A percentile compares a stretch with the other conserved stretches of the same genome.
phyloP scores from a whole-genome alignment of 2,329 filamentous ascomycete species.

The Colletotrichum destructivum region DNA sequence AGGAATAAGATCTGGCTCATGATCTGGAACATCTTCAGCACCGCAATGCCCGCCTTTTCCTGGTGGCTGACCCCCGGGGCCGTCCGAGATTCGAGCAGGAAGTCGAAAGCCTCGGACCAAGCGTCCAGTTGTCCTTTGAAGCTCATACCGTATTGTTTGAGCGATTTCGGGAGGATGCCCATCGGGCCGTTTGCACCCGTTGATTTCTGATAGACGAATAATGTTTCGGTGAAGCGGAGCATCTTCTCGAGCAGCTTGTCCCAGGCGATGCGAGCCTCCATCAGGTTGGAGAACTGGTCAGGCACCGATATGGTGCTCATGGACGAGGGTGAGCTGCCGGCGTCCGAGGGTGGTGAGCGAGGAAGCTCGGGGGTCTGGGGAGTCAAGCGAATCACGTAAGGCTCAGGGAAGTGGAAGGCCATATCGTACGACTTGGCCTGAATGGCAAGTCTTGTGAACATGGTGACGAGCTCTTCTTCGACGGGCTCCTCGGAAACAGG shows the following conservation, averaged over 20 bases:
- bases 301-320: conserved; percentile 58
- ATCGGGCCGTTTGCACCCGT: conserved; percentile 66
- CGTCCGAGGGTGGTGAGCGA: conserved; percentile 60
- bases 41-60: conserved; percentile 72
- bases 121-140: conserved; percentile 67
- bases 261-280: conserved; percentile 70
- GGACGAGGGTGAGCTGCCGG: conserved; percentile 57
- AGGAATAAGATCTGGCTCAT: conserved; percentile 71
- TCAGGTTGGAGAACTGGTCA: conserved; percentile 62
- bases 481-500: conserved; percentile 63
- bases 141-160: conserved; percentile 62
- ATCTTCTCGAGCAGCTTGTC: conserved; percentile 71
- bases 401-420: conserved; percentile 77
- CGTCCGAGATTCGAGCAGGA: conserved; percentile 65
- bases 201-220: conserved; percentile 58
- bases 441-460: conserved; percentile 75
- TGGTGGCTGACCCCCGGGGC: conserved; percentile 65
- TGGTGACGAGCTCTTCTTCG: conserved; percentile 73
- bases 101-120: conserved; percentile 72
- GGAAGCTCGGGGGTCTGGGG: conserved; percentile 54
- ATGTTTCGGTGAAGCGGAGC: conserved; percentile 71
- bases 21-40: conserved; percentile 74
- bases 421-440: conserved; percentile 79
- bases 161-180: conserved; percentile 64
- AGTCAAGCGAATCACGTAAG: conserved; percentile 70